Percentiles rank a stretch among this genome's conserved stretches.
Conservation (phyloP, 176 grass and related monocot species). For the sorghum (Sorghum bicolor) region DNA sequence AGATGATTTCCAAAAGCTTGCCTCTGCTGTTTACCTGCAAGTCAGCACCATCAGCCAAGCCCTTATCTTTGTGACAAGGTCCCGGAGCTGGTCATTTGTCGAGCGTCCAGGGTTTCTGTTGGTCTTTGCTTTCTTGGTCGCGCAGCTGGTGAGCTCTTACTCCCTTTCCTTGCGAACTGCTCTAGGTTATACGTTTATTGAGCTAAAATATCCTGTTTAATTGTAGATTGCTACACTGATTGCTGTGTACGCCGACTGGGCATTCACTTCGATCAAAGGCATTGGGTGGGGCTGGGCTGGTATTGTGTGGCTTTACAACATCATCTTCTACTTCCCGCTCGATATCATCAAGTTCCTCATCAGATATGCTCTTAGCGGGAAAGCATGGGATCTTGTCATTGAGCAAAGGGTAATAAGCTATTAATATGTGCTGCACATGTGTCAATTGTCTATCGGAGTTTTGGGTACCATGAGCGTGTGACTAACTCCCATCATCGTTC, state of each 20-base stretch:
- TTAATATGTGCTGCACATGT: not conserved
- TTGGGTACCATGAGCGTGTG: not conserved
- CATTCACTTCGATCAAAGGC: constrained; percentile 63
- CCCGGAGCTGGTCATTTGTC: constrained; percentile 61
- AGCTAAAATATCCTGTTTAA: not conserved
- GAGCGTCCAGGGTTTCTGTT: constrained; percentile 68
- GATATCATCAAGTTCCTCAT: constrained; percentile 72
- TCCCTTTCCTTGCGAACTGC: not conserved
- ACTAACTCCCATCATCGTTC: not conserved
- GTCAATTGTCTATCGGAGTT: not conserved
- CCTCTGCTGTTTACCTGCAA: constrained; percentile 91
- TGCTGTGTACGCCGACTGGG: constrained; percentile 66
- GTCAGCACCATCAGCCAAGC: constrained; percentile 85
- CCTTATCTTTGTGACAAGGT: constrained; percentile 85
- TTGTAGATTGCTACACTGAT: constrained; percentile 75
- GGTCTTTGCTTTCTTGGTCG: constrained; percentile 64
- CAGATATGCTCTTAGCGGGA: constrained; percentile 59
- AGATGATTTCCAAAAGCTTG: constrained; percentile 38
- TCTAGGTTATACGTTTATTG: too few species aligned
- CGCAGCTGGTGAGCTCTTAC: constrained; percentile 56
- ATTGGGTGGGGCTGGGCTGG: constrained; percentile 87
- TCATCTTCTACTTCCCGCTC: constrained; percentile 66
- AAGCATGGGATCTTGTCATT: constrained; percentile 70
- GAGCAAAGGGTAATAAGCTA: constrained; percentile 18
- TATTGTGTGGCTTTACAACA: constrained; percentile 76